Conservation (phyloP, 2,329 filamentous ascomycete genomes). For the Microcyclospora pomicola region DNA sequence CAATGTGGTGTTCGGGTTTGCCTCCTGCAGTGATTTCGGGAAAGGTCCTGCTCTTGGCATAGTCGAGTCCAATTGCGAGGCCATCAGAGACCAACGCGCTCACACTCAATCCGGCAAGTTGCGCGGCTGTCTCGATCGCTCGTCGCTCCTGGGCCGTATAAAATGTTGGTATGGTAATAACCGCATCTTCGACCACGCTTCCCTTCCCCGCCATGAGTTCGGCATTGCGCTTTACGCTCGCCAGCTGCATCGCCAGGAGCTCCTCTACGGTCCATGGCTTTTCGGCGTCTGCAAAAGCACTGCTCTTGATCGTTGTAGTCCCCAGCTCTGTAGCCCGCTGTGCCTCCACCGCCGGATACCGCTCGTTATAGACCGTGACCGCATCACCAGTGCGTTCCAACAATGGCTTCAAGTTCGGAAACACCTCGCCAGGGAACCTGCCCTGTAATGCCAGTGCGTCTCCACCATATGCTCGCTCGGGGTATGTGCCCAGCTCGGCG, state of each 20-base stretch:
- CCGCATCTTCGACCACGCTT: constrained; percentile 60
- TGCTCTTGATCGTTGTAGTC: constrained; percentile 73
- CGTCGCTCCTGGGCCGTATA: constrained; percentile 84
- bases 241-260: constrained; percentile 87
- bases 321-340: constrained; percentile 44
- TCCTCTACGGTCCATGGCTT: constrained; percentile 68
- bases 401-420: constrained; percentile 82
- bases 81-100: constrained; percentile 79
- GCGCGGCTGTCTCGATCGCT: constrained; percentile 68
- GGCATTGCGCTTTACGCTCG: constrained; percentile 81
- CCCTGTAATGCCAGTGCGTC: constrained; percentile 79
- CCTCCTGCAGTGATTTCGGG: constrained; percentile 68
- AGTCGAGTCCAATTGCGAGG: constrained; percentile 84
- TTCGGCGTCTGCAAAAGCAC: constrained; percentile 53
- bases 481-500: constrained; percentile 42
- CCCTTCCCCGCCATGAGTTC: constrained; percentile 68
- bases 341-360: constrained; percentile 67
- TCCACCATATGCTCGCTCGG: constrained; percentile 81
- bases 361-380: constrained; percentile 54
- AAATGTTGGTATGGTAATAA: constrained; percentile 81
- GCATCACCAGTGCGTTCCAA: constrained; percentile 47
- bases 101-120: constrained; percentile 76
- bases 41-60: constrained; percentile 82
- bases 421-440: constrained; percentile 84
- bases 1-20: constrained; percentile 79